A percentile compares a stretch with the other conserved stretches of the same genome.
Conservation (phyloP, 352 stramenopile genomes). For the Lagenidium giganteum region DNA sequence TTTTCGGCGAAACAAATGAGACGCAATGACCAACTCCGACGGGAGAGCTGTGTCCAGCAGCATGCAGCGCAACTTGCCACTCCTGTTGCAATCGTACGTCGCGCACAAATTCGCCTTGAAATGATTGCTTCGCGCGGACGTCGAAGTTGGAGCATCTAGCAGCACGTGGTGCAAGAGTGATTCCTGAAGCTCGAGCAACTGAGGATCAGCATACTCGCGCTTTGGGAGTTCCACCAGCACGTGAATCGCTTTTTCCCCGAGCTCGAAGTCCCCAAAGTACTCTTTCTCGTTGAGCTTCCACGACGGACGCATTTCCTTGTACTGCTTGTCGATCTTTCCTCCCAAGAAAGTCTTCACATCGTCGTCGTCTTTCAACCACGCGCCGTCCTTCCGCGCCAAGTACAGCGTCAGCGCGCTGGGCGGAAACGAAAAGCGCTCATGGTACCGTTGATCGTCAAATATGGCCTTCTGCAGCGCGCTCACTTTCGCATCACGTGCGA, state of each 20-base stretch:
- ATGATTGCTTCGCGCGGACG: neutral
- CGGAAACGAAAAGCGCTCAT: neutral
- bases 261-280: constrained; percentile 16
- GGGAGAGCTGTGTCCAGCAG: constrained; percentile 7
- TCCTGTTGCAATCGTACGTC: constrained; percentile 1
- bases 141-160: constrained; percentile 3
- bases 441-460: neutral
- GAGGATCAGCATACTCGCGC: neutral
- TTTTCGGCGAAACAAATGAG: constrained; percentile 1
- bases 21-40: constrained; percentile 2
- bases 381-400: constrained; percentile 9
- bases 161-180: constrained; percentile 3
- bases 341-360: constrained; percentile 4
- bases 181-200: constrained; percentile 1
- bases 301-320: constrained; percentile 10
- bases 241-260: constrained; percentile 17
- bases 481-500: constrained; percentile 4
- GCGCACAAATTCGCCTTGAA: constrained; percentile 2
- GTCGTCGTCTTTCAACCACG: constrained; percentile 7
- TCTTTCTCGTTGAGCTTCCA: constrained; percentile 7
- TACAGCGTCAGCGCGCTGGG: constrained; percentile 6
- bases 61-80: constrained; percentile 5
- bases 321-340: constrained; percentile 2
- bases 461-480: constrained; percentile 6
- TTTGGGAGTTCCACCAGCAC: constrained; percentile 15